These are phyloP conservation scores for Naematelia encephala DNA, from an alignment of 768 basidiomycete genomes.

Conservation along the genomic window DNA sequence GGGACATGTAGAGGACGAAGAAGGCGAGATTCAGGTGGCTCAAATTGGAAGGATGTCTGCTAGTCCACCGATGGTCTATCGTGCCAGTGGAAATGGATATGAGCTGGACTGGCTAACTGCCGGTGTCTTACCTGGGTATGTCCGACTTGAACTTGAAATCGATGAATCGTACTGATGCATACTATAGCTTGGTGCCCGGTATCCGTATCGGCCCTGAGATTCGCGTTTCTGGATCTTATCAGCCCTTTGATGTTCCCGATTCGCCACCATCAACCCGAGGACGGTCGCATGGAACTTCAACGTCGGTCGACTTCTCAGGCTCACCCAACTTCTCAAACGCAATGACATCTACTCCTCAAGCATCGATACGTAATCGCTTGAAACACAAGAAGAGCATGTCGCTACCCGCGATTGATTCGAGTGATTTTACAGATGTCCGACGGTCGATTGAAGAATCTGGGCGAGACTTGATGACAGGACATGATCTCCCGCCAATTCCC, in stretches of 20 bases:
- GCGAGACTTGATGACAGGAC: conserved; percentile 4
- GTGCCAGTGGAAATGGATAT: conserved; percentile 13
- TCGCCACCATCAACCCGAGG: conserved; percentile 2
- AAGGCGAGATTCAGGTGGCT: conserved; percentile 10
- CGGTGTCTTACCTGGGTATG: conserved; percentile 32
- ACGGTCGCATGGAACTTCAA: conserved; percentile 17
- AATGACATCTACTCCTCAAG: conserved; percentile 4
- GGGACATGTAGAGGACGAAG: conserved; percentile 3
- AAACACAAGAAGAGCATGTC: conserved; percentile 27
- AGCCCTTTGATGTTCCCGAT: neutral
- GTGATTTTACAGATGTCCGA: conserved; percentile 25
- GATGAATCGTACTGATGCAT: conserved; percentile 7
- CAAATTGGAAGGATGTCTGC: conserved; percentile 32
- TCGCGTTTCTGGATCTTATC: conserved; percentile 5
- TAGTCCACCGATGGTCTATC: conserved; percentile 32
- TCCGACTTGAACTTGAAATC: neutral
- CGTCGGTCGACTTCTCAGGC: conserved; percentile 20
- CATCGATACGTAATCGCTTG: conserved; percentile 7
- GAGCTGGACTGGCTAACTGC: conserved; percentile 41
- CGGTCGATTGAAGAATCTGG: conserved; percentile 19
- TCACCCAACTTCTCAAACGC: conserved; percentile 16
- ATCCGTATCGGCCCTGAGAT: conserved; percentile 25
- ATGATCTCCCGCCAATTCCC: conserved; percentile 37
- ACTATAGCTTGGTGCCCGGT: conserved; percentile 21
- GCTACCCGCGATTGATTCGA: conserved; percentile 25